Conservation (phyloP, 345 rosid genomes). For the Boechera divaricarpa region DNA sequence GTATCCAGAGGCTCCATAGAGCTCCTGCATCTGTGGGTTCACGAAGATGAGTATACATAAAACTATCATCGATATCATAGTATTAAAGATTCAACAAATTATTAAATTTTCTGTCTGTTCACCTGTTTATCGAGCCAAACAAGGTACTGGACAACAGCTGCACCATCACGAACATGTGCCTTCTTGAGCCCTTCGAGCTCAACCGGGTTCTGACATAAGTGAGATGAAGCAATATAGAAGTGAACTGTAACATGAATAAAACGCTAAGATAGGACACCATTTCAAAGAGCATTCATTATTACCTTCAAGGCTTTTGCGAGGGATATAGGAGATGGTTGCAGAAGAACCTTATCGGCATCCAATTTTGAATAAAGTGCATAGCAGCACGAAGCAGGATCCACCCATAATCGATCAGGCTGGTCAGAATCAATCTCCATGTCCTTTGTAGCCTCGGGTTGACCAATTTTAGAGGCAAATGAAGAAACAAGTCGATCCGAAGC, state of each 20-base stretch:
- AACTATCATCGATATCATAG: background rate
- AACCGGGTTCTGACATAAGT: slow-evolving; percentile 66
- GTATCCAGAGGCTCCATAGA: slow-evolving; percentile 95
- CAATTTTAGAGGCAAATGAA: slow-evolving; percentile 35
- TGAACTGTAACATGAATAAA: background rate
- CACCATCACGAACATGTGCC: slow-evolving; percentile 96
- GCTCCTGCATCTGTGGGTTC: slow-evolving; percentile 77
- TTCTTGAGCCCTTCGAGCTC: slow-evolving; percentile 89
- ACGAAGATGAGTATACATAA: slow-evolving; percentile 13
- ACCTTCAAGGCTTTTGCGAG: slow-evolving; percentile 97
- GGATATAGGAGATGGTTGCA: slow-evolving; percentile 87
- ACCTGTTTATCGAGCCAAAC: slow-evolving; percentile 94
- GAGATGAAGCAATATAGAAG: background rate
- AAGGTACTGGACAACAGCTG: slow-evolving; percentile 95
- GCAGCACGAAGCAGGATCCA: slow-evolving; percentile 84
- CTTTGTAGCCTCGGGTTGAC: slow-evolving; percentile 15
- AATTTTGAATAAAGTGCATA: slow-evolving; percentile 87
- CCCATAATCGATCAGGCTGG: slow-evolving; percentile 67
- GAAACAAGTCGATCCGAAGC: slow-evolving; percentile 61
- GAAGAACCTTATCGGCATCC: slow-evolving; percentile 65
- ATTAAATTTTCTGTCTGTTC: background rate
- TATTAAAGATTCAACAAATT: background rate
- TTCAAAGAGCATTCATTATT: slow-evolving; percentile 16
- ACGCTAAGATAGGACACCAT: background rate
- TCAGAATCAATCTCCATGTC: slow-evolving; percentile 43